These are phyloP conservation scores for Chrysoporthe puriensis DNA, from an alignment of 2,329 filamentous ascomycete species.

Conservation along the genomic window DNA sequence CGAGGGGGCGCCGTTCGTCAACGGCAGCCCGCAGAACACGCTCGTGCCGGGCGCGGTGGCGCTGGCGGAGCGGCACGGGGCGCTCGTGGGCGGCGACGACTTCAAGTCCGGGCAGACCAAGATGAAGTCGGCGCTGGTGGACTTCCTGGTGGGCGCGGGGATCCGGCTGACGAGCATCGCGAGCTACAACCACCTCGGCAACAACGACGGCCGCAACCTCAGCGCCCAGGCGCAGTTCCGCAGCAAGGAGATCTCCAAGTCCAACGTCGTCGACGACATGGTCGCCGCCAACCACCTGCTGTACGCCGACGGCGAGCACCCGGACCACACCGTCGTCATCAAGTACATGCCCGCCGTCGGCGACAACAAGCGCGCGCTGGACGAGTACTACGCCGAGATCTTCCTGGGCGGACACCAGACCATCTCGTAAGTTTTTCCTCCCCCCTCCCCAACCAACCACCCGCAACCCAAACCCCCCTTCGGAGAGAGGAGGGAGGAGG, in stretches of 20 bases:
- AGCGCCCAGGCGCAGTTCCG: constrained; percentile 98
- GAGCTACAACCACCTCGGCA: constrained; percentile 98
- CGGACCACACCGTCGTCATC: constrained; percentile 98
- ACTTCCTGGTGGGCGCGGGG: constrained; percentile 97
- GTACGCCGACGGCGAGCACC: constrained; percentile 91
- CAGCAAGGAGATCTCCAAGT: constrained; percentile 99
- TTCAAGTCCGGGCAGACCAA: constrained; percentile 99
- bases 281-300: constrained; percentile 91
- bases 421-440: constrained; percentile 65
- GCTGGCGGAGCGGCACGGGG: constrained; percentile 81
- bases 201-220: constrained; percentile 99
- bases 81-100: constrained; percentile 96
- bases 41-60: constrained; percentile 93
- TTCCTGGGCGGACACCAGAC: constrained; percentile 99
- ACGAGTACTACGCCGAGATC: constrained; percentile 99
- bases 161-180: constrained; percentile 99
- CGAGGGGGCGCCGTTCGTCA: constrained; percentile 93
- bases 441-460: background rate
- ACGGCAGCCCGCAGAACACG: constrained; percentile 98
- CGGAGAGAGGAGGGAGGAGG: background rate
- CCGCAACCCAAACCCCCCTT: too few species aligned
- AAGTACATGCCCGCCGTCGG: constrained; percentile 99
- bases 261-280: constrained; percentile 99
- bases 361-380: constrained; percentile 97
- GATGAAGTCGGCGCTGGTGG: constrained; percentile 99